Evolutionary conservation across 306 rosid genomes (phyloP).

Genomic region (Sesbania bispinosa): DNA sequence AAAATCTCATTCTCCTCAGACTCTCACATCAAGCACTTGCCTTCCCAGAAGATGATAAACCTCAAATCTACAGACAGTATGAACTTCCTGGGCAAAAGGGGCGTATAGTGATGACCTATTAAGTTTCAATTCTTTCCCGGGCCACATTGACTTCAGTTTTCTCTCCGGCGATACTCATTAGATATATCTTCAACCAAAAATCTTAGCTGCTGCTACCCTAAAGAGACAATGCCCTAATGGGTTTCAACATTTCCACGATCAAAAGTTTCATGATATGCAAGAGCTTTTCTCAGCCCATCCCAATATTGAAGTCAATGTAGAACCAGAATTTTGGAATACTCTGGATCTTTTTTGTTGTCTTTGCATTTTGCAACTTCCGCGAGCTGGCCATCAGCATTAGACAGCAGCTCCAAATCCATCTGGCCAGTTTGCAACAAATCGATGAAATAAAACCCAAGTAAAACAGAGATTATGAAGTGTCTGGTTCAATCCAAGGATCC

Average conservation of each 20-base stretch:
- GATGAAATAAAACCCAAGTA: conserved; percentile 93
- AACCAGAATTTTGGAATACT: conserved; percentile 77
- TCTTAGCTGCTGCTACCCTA: conserved; percentile 88
- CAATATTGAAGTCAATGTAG: conserved; percentile 78
- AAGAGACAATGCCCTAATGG: conserved; percentile 90
- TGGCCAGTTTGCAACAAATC: conserved; percentile 92
- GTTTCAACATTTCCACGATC: conserved; percentile 70
- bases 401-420: conserved; percentile 70
- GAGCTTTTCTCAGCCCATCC: conserved; percentile 99
- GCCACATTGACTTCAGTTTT: conserved; percentile 84
- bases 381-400: conserved; percentile 68
- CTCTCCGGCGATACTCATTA: conserved; percentile 87
- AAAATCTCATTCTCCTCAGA: background rate
- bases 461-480: conserved; percentile 86
- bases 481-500: conserved; percentile 91
- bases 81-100: conserved; percentile 97
- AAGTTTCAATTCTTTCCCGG: conserved; percentile 88
- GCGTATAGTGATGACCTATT: conserved; percentile 95
- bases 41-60: conserved; percentile 9
- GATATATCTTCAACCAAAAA: conserved; percentile 93
- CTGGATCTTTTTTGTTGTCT: conserved; percentile 82
- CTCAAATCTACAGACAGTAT: conserved; percentile 17
- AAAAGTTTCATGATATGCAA: conserved; percentile 98
- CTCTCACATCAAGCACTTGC: background rate
- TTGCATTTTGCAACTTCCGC: conserved; percentile 90